phyloP scores from a whole-genome alignment of 345 rosid species.

The Lumnitzera littorea region DNA sequence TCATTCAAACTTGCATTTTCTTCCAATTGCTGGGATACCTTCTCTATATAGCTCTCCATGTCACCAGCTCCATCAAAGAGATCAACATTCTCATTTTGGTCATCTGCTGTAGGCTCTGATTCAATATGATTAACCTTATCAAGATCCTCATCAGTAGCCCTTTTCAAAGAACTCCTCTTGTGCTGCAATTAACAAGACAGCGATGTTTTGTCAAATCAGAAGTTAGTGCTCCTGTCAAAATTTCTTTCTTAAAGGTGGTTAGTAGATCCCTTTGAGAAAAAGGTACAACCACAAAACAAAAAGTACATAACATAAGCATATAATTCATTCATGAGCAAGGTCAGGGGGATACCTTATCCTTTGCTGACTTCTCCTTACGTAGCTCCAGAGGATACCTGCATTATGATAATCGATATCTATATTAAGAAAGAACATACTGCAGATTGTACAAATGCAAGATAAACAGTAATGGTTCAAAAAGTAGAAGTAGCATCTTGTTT shows the following conservation, averaged over 20 bases:
- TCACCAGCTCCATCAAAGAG: conserved; percentile 32
- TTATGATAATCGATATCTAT: conserved; percentile 7
- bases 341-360: conserved; percentile 59
- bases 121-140: conserved; percentile 28
- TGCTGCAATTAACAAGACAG: conserved; percentile 36
- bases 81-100: conserved; percentile 22
- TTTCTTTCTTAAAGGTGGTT: too few species aligned
- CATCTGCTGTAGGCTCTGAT: conserved; percentile 26
- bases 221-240: too few species aligned
- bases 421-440: neutral
- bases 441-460: neutral
- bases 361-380: conserved; percentile 82
- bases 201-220: too few species aligned
- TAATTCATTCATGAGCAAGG: conserved; percentile 1
- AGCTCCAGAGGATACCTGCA: conserved; percentile 91
- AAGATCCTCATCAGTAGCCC: conserved; percentile 18
- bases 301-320: neutral
- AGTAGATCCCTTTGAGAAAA: too few species aligned
- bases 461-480: too few species aligned
- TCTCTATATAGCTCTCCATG: conserved; percentile 35
- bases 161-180: conserved; percentile 43
- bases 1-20: conserved; percentile 29
- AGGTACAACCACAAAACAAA: neutral
- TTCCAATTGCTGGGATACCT: conserved; percentile 42
- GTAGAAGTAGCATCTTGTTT: too few species aligned